Conservation (phyloP, 306 rosid species). For the Medicago lupulina region DNA sequence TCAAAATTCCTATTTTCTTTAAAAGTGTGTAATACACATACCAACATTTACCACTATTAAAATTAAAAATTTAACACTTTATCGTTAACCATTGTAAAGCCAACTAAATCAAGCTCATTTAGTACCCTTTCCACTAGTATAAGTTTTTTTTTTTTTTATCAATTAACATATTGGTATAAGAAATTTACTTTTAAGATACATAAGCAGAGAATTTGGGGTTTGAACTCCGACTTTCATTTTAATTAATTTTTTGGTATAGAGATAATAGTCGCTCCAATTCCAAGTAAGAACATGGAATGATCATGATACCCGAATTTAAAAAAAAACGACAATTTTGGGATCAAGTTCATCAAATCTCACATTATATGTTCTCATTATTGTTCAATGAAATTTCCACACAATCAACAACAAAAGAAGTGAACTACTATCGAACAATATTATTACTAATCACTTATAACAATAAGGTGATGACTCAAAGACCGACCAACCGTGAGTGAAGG, state of each 20-base stretch:
- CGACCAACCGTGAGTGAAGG: conserved; percentile 44
- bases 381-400: conserved; percentile 15
- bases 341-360: conserved; percentile 10
- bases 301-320: conserved; percentile 38
- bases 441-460: conserved; percentile 7
- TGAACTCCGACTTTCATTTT: too few species aligned
- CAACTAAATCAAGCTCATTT: neutral
- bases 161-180: too few species aligned
- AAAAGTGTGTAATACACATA: too few species aligned
- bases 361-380: conserved; percentile 28
- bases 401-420: conserved; percentile 20
- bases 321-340: conserved; percentile 55
- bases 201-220: too few species aligned
- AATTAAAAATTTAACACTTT: too few species aligned
- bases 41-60: too few species aligned
- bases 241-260: neutral
- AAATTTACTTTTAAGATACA: too few species aligned
- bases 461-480: conserved; percentile 28
- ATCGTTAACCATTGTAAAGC: too few species aligned
- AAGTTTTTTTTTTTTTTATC: neutral
- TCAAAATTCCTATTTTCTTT: too few species aligned
- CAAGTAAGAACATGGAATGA: conserved; percentile 33
- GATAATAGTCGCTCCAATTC: conserved; percentile 36
- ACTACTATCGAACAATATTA: neutral
- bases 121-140: neutral